Evolutionary conservation across 208 protist species (phyloP).

Genomic region (Naegleria gruberi): DNA sequence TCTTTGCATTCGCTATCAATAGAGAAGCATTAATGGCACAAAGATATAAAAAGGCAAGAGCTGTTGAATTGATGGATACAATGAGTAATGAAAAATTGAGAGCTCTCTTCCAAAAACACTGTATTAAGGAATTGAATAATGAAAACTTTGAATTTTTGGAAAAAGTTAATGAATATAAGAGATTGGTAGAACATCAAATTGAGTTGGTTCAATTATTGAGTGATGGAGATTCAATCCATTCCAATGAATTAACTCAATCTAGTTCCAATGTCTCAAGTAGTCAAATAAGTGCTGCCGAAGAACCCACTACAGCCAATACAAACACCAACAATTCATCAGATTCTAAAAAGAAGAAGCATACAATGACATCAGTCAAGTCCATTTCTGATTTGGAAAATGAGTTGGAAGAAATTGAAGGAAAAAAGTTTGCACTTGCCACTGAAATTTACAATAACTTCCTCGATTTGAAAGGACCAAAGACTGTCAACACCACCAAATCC

Average conservation of each 20-base stretch:
- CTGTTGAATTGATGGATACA: not conserved
- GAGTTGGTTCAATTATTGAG: not conserved
- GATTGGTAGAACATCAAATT: not conserved
- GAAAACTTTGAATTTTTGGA: constrained; percentile 1
- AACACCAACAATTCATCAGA: not conserved
- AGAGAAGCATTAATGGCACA: not conserved
- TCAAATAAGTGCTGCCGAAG: not conserved
- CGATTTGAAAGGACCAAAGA: not conserved
- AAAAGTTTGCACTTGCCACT: not conserved
- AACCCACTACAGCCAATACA: not conserved
- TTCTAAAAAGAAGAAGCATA: not conserved
- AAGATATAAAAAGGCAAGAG: not conserved
- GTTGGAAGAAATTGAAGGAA: not conserved
- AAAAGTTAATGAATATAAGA: not conserved
- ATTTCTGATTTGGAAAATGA: not conserved
- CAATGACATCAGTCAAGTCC: not conserved
- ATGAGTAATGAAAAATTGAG: not conserved
- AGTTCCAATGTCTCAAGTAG: not conserved
- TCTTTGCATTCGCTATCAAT: not conserved
- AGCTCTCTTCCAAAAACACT: not conserved
- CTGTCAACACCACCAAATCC: not conserved
- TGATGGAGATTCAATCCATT: too few relatives aligned
- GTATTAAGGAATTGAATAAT: not conserved
- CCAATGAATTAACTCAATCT: not conserved
- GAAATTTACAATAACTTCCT: not conserved